Evolutionary conservation across 1,284 basidiomycete species (phyloP), one percentile per base, ranked within the genome.

Genomic region (Ceratobasidium sp.): DNA sequence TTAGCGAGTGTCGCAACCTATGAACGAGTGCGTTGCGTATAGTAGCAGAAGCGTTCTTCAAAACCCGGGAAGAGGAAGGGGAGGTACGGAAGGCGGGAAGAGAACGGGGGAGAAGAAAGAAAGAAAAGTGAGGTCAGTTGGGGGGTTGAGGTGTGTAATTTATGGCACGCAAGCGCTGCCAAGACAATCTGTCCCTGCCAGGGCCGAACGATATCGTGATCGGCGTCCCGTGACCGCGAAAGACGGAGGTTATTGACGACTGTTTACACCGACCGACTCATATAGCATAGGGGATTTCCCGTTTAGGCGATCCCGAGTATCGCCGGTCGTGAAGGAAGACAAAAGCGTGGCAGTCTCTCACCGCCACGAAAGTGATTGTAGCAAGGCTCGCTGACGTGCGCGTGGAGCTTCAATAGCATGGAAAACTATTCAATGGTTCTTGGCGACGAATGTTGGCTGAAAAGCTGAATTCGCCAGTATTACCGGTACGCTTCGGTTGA

Each of bases 1-100:
- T 61, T 62, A 74, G 71, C n/a, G 71, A 74, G 59, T n/a, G 71
- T 74, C 59, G 71, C 71, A 74, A 74, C 71, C 23, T 64, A 26
- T 59, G 26, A 74, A 74, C 57, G 71, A 74, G 59, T 46, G 71
- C 59, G 71, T 74, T 74, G 71, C 71, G 15, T 38, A 26, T 61
- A 57, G 48, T 42, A n/a, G n/a, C n/a, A n/a, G n/a, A n/a, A n/a
- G n/a, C n/a, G 28, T 46, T 28, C 65, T 67, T 67, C 65, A 48
- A 26, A 48, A 28, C 42, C 10, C 48, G 48, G 48, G 50, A 44
- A 20, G 59, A 40, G 57, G 13, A 17, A 38, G 44, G 54, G 40
- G 23, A 7, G 15, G 40, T n/a, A 33, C 12, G 56, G 44, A 33
- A 26, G 59, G 54, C n/a, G 13, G 71, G 38, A 7, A 61, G 40